Evolutionary conservation across 148 eudicot species (phyloP).

Genomic region (Agrostemma githago): DNA sequence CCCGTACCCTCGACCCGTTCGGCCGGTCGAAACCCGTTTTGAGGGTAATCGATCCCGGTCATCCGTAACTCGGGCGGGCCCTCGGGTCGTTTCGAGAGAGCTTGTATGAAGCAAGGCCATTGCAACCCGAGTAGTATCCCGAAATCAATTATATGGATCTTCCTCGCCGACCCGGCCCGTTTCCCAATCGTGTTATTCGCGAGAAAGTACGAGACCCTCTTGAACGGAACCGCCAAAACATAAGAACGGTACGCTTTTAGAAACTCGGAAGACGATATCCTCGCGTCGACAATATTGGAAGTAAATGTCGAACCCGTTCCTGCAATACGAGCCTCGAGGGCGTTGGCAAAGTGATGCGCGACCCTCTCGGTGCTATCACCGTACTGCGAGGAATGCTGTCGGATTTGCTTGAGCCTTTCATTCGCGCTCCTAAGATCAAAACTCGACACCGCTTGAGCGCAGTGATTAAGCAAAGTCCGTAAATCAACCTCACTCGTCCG

Average conservation of each 20-base stretch:
- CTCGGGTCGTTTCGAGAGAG: conserved; percentile 23
- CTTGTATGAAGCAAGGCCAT: conserved; percentile 44
- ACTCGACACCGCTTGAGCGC: conserved; percentile 48
- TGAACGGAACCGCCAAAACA: conserved; percentile 36
- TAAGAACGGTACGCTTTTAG: conserved; percentile 32
- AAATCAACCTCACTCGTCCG: conserved; percentile 36
- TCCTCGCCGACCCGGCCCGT: conserved; percentile 25
- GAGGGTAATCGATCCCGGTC: conserved; percentile 46
- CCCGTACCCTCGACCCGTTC: conserved; percentile 43
- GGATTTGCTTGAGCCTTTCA: conserved; percentile 36
- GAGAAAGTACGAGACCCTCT: conserved; percentile 26
- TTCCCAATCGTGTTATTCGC: conserved; percentile 29
- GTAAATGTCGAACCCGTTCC: conserved; percentile 38
- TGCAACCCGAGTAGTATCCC: conserved; percentile 40
- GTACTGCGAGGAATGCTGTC: conserved; percentile 35
- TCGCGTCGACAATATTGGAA: conserved; percentile 18
- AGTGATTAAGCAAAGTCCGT: conserved; percentile 40
- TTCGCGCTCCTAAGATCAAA: conserved; percentile 40
- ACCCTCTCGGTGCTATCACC: conserved; percentile 48
- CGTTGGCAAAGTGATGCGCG: conserved; percentile 47
- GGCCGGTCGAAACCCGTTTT: conserved; percentile 44
- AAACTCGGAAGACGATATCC: conserved; percentile 28
- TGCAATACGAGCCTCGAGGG: conserved; percentile 46
- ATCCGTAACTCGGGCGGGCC: conserved; percentile 42
- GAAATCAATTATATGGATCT: conserved; percentile 44